Conservation (phyloP, 306 rosid species). For the Morella rubra region DNA sequence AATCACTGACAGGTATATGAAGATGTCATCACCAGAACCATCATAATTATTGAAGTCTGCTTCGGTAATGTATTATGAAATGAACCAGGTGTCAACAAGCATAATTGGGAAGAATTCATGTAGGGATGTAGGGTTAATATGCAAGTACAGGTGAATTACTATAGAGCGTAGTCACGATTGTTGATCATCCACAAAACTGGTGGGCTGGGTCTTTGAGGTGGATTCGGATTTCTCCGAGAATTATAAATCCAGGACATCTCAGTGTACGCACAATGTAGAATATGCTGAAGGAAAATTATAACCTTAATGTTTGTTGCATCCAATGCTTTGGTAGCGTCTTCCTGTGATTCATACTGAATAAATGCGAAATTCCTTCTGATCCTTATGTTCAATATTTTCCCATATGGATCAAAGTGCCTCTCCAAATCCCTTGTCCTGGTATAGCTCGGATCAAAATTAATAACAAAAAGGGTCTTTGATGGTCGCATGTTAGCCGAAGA, state of each 20-base stretch:
- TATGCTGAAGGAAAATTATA: conserved; percentile 27
- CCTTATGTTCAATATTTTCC: conserved; percentile 72
- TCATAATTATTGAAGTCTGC: conserved; percentile 9
- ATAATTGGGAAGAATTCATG: background rate
- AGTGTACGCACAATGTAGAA: background rate
- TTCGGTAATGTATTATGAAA: background rate
- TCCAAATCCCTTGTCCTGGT: conserved; percentile 83
- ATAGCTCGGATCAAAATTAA: conserved; percentile 79
- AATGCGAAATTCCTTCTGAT: conserved; percentile 85
- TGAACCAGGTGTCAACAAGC: background rate
- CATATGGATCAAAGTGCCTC: conserved; percentile 73
- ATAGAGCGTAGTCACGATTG: too few species aligned
- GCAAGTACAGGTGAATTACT: too few species aligned
- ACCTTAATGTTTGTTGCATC: conserved; percentile 77
- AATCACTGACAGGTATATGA: background rate
- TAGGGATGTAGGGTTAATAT: background rate
- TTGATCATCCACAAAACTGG: too few species aligned
- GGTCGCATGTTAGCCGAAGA: conserved; percentile 60
- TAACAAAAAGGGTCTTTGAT: conserved; percentile 75
- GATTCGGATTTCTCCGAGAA: background rate
- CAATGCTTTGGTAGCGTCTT: conserved; percentile 78
- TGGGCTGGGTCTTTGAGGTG: too few species aligned
- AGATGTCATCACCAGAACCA: background rate
- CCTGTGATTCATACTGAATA: conserved; percentile 72
- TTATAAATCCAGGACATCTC: background rate